Evolutionary conservation across 208 protist genomes (phyloP).

Genomic region (Wallacemonas collosoma): DNA sequence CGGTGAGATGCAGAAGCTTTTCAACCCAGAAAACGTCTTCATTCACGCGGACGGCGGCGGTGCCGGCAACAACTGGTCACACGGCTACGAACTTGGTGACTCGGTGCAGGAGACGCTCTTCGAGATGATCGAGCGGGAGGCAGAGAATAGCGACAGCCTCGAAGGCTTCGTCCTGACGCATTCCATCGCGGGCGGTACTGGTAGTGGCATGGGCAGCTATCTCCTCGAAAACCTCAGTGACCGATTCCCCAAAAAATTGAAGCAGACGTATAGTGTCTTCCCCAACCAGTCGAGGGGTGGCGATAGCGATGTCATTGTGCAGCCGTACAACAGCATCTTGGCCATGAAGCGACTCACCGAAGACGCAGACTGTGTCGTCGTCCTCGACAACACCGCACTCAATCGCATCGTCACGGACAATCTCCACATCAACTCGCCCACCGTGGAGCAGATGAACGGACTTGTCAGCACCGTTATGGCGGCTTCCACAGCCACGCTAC

Average conservation of each 20-base stretch:
- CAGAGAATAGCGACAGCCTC: constrained; percentile 98
- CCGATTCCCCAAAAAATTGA: constrained; percentile 97
- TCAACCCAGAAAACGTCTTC: constrained; percentile 99
- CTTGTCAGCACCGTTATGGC: constrained; percentile 99
- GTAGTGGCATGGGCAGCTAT: constrained; percentile 99
- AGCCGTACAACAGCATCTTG: constrained; percentile 99
- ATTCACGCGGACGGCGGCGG: constrained; percentile 95
- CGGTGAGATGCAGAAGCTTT: constrained; percentile 94
- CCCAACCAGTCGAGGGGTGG: constrained; percentile 85
- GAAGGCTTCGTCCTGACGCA: constrained; percentile 99
- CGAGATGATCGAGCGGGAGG: constrained; percentile 99
- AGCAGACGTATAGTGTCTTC: constrained; percentile 99
- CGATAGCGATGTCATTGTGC: constrained; percentile 98
- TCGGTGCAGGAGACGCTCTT: constrained; percentile 94
- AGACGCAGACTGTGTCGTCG: constrained; percentile 97
- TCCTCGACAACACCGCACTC: constrained; percentile 99
- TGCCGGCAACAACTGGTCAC: constrained; percentile 99
- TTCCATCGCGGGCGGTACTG: constrained; percentile 99
- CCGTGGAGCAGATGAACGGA: constrained; percentile 97
- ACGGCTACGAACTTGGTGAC: constrained; percentile 93
- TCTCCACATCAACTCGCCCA: constrained; percentile 95
- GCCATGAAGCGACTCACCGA: constrained; percentile 98
- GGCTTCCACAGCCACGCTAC: constrained; percentile 98
- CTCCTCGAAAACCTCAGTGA: constrained; percentile 99
- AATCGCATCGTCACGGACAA: constrained; percentile 98